A percentile compares a stretch with the other conserved stretches of the same genome.
These are phyloP conservation scores for Didymella segeticola DNA, from an alignment of 2,329 filamentous ascomycete genomes.

Conservation along the genomic window DNA sequence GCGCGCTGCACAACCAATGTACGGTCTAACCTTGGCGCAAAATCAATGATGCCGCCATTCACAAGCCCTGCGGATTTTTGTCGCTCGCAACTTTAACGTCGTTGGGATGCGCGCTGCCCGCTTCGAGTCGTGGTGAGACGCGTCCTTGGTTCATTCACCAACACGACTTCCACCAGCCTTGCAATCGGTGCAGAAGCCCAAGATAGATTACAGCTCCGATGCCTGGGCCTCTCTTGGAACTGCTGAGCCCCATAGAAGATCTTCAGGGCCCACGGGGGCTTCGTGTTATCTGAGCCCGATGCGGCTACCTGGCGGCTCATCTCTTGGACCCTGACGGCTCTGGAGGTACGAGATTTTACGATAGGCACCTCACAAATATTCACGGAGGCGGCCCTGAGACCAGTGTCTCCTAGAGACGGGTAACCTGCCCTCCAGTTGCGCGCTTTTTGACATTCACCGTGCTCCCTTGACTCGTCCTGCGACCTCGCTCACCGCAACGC, in stretches of 20 bases:
- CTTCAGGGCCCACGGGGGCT: conserved; percentile 25
- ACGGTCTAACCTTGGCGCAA: neutral
- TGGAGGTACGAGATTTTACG: neutral
- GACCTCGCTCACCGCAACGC: conserved; percentile 17
- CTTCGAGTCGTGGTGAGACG: neutral
- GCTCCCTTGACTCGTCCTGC: conserved; percentile 1
- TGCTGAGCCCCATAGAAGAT: conserved; percentile 25
- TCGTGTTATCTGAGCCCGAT: conserved; percentile 22
- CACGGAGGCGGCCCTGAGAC: neutral
- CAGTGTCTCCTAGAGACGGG: too few relatives aligned
- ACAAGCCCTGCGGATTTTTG: neutral
- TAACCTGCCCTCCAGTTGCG: neutral
- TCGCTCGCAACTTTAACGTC: neutral
- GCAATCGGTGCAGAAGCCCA: conserved; percentile 4
- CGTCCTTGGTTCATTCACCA: neutral
- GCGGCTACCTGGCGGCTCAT: conserved; percentile 30
- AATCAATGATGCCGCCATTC: neutral
- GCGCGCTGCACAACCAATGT: neutral
- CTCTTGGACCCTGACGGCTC: conserved; percentile 22
- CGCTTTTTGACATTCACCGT: neutral
- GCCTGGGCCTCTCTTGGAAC: conserved; percentile 20
- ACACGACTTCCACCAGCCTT: conserved; percentile 1
- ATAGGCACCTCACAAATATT: neutral
- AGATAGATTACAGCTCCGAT: conserved; percentile 3
- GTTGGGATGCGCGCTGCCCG: neutral